These are phyloP conservation scores for Staphylotrichum tortipilum DNA, from an alignment of 495 filamentous ascomycete genomes.

Conservation along the genomic window DNA sequence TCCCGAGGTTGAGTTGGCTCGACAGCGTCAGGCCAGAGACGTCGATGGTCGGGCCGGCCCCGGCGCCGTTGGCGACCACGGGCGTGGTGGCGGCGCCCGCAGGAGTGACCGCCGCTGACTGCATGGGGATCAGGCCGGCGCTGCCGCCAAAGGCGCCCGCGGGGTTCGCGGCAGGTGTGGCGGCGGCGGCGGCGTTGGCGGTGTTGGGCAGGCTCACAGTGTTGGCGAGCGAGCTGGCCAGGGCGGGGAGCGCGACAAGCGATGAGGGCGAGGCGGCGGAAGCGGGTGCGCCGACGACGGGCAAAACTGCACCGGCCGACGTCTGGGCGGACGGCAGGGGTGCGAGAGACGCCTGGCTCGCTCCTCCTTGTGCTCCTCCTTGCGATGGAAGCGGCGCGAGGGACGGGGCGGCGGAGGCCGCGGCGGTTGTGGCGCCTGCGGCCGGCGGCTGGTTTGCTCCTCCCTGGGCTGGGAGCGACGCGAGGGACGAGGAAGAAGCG, in stretches of 20 bases:
- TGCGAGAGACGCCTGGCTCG: neutral
- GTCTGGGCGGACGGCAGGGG: neutral
- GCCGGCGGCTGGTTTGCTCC: neutral
- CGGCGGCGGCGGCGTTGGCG: neutral
- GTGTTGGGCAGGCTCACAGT: neutral
- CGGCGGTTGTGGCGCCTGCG: neutral
- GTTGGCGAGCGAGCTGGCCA: conserved; percentile 3
- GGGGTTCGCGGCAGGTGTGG: neutral
- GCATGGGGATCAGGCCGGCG: conserved; percentile 14
- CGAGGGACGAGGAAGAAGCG: neutral
- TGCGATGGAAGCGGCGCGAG: neutral
- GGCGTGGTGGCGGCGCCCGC: conserved; percentile 7
- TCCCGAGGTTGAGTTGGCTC: conserved; percentile 28
- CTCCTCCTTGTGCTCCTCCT: neutral
- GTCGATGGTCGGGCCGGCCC: conserved; percentile 15
- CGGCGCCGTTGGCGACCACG: conserved; percentile 17
- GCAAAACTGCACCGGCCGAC: neutral
- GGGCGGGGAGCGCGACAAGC: neutral
- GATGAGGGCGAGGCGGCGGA: conserved; percentile 1
- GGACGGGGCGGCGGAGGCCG: neutral
- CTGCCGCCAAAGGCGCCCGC: conserved; percentile 21
- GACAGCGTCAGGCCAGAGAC: conserved; percentile 26
- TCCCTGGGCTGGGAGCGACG: neutral
- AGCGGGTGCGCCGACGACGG: neutral
- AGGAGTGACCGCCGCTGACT: conserved; percentile 1